Conservation (phyloP, 495 filamentous ascomycete species). For the Penicillium manginii region DNA sequence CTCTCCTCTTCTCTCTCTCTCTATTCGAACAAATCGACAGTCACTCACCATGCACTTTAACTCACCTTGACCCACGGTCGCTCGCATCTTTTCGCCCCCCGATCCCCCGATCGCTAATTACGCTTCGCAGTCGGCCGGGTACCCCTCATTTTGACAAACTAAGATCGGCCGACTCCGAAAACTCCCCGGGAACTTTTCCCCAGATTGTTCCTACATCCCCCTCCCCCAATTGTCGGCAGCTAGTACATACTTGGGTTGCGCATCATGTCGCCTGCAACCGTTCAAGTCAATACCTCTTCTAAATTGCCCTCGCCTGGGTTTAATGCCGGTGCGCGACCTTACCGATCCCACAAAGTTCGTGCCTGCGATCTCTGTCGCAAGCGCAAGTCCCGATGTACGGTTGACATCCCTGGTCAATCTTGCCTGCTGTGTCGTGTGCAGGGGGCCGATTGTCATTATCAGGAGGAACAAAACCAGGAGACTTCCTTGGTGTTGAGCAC, state of each 20-base stretch:
- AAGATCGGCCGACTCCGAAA: conserved; percentile 36
- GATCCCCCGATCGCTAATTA: conserved; percentile 13
- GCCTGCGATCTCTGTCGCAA: conserved; percentile 57
- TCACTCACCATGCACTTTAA: conserved; percentile 18
- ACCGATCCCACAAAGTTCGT: conserved; percentile 55
- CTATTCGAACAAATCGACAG: not conserved
- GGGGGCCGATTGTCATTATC: conserved; percentile 53
- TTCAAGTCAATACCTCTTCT: conserved; percentile 36
- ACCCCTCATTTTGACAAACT: conserved; percentile 32
- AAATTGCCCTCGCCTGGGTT: conserved; percentile 47
- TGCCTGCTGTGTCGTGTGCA: conserved; percentile 55
- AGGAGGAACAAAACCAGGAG: conserved; percentile 42
- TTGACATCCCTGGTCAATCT: conserved; percentile 51
- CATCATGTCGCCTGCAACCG: conserved; percentile 45
- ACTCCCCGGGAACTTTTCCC: conserved; percentile 25
- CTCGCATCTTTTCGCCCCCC: conserved; percentile 2
- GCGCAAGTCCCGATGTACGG: conserved; percentile 56
- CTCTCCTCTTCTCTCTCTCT: not conserved
- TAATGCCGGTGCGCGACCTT: conserved; percentile 51
- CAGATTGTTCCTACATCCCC: conserved; percentile 20
- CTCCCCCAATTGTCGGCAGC: conserved; percentile 9
- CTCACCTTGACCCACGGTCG: conserved; percentile 11
- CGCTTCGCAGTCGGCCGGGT: conserved; percentile 29
- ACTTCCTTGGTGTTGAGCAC: conserved; percentile 26
- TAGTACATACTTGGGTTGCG: conserved; percentile 18